Base-by-base conservation (phyloP, 441 rosid genomes). In the Populus trichocarpa region DNA sequence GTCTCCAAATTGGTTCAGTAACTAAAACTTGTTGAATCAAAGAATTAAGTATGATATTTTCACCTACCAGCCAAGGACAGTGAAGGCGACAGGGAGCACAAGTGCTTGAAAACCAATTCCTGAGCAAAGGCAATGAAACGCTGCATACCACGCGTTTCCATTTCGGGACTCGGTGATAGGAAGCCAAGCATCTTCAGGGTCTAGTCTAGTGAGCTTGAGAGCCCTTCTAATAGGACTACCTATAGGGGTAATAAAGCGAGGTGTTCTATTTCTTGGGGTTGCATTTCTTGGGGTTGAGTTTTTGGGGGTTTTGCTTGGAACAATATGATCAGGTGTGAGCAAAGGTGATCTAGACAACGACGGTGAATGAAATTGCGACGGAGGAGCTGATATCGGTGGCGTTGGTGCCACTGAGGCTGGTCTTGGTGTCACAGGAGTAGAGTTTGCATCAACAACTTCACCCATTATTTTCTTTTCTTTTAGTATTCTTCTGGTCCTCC, bases 51-150 rank as follows among this genome's bases (percentile, higher is more conserved):
- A 59, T n/a, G 65, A 22, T 59, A 22, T n/a, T 59, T n/a, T n/a
- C 2, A 71, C 78, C 53, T 81, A 90, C 96, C 96, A 90, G 16
- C 96, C 96, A 61, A 91, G 93, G 67, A 80, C 2, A 25, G 90
- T 82, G 81, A 91, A 90, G 63, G 96, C 93, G 30, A 91, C 88
- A 5, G 95, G 95, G 32, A 91, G 91, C 8, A 86, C 70, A 18
- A 91, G 93, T n/a, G 92, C 96, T 73, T 90, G 96, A 72, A 83
- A 28, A 38, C 96, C 96, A 74, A 91, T 87, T 25, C 93, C 93
- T 0, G 96, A 89, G 70, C 93, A 91, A 22, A 91, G 96, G 63
- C 85, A 83, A 22, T 91, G 93, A 86, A 91, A 89, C 59, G 90
- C 93, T 1, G 95, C 91, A 69, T 89, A 89, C 75, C 72, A 85